Percentiles rank a stretch among this genome's conserved stretches.
Evolutionary conservation across 1,284 basidiomycete genomes (phyloP).

Genomic region (Rugiboletus extremiorientalis): DNA sequence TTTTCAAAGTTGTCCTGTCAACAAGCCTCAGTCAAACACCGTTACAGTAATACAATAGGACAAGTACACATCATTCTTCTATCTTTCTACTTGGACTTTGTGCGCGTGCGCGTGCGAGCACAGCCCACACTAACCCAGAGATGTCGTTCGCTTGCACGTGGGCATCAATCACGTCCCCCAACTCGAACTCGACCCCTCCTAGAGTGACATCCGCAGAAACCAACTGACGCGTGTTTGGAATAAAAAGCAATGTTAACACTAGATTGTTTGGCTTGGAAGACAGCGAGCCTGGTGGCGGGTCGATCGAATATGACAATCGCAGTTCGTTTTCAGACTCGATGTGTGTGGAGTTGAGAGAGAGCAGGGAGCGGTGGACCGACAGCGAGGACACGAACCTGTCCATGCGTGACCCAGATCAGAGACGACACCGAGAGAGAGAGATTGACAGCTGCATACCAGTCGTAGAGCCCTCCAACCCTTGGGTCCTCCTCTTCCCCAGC

Average conservation of each 20-base stretch:
- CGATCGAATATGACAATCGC: constrained; percentile 61
- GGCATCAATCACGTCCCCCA: constrained; percentile 59
- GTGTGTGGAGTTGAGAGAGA: constrained; percentile 58
- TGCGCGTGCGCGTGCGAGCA: constrained; percentile 47
- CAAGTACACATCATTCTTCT: not conserved
- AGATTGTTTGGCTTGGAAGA: constrained; percentile 33
- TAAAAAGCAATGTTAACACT: constrained; percentile 59
- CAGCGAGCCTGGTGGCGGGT: constrained; percentile 21
- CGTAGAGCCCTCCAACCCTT: constrained; percentile 60
- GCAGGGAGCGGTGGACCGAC: constrained; percentile 59
- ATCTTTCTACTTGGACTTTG: not conserved
- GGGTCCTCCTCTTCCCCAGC: constrained; percentile 67
- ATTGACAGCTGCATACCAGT: constrained; percentile 50
- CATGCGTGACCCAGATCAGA: not conserved
- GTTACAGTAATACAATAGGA: not conserved
- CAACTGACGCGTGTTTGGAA: constrained; percentile 63
- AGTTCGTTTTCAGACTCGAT: constrained; percentile 73
- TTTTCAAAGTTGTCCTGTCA: too few relatives aligned
- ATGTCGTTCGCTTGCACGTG: constrained; percentile 70
- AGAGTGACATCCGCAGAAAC: constrained; percentile 55
- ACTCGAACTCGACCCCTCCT: constrained; percentile 50
- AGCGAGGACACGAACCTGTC: constrained; percentile 70
- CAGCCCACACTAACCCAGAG: constrained; percentile 65
- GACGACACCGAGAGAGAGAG: not conserved
- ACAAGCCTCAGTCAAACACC: too few relatives aligned